Base-by-base conservation (phyloP, 192 early-diverging fungal genomes). In the Linderina pennispora region DNA sequence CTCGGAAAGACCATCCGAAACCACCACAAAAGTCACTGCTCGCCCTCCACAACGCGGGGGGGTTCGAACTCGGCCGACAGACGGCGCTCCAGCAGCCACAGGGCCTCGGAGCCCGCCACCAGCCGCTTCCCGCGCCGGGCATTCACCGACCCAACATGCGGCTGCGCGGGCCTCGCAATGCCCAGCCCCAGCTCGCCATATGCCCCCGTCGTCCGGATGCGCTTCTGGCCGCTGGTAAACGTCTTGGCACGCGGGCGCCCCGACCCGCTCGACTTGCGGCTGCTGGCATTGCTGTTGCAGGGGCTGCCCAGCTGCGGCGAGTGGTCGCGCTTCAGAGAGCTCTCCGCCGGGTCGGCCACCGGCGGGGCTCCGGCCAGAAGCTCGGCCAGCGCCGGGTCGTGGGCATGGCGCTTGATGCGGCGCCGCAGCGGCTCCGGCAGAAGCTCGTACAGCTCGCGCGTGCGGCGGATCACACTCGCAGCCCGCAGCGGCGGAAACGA, bases 401-500 rank as follows among this genome's bases (percentile, higher is more conserved):
- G 66, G 9, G 66, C 66, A 18, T 69, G 66, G 19, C 36, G 19
- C 33, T 58, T 62, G 36, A 69, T 69, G 3, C 35, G 14, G 15
- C 39, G 26, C 13, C 50, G 40, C 36, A 69, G 41, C 3, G 49
- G 4, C 14, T 53, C 47, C 1, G 66, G 66, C 17, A 69, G 23
- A 3, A 36, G 5, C 2, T 50, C 66, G 44, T 69, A 69, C 10
- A 69, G 51, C 50, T 69, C 66, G 3, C 66, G 36, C 5, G 66
- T 69, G 3, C 66, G 36, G 13, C 66, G 32, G 43, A 69, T 69
- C 10, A 69, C 59, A 10, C 58, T 49, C 11, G 49, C 66, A 18
- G 66, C 66, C 2, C 66, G 45, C 40, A 69, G 41, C 25, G 66
- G 66, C 22, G 66, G 66, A 58, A 58, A 69, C 37, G 58, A 50